Base-by-base conservation (phyloP, 176 grass and related monocot genomes). In the Otatea glauca region DNA sequence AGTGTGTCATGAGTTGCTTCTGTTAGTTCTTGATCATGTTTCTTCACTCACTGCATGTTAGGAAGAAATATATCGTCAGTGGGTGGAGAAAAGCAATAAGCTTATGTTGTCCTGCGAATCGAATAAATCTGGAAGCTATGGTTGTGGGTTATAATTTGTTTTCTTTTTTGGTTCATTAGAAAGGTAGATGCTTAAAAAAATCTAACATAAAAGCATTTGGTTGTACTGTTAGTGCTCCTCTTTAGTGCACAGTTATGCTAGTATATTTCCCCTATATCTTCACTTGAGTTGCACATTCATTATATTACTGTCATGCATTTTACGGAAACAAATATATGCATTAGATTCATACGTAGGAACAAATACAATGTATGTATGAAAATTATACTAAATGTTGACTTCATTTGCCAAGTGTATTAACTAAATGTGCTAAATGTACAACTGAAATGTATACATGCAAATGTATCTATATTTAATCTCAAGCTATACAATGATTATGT, bases 111-210 rank as follows among this genome's bases (percentile, higher is more conserved):
- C 9, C 1, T 41, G 29, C 9, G 27, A 65, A 67, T 60, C 18
- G 27, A 90, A 81, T 79, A 83, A 90, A 83, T 81, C 13, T 67
- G 74, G 50, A 63, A 73, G 65, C 24, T 61, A 38, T 59, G 39
- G 63, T 63, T 51, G 13, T 64, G 14, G 1, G n/a, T 2, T 85
- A 15, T 76, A 39, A 62, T 56, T 44, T 35, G 17, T 63, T 66
- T 29, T 29, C 29, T 29, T 17, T 64, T 62, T 72, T 25, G 37
- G 7, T 20, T 77, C 32, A 12, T 32, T 17, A 9, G 0, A 42
- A 56, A 82, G 48, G 44, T 63, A 64, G 13, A 56, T 72, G 15
- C 7, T 50, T 68, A 41, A 41, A 41, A 41, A 34, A 34, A 34
- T 1, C 34, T 1, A 34, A 34, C 34, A 1, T 7, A 41, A 41